Base-by-base conservation (phyloP, 805 yeast genomes). In the Saccharomyces jurei region DNA sequence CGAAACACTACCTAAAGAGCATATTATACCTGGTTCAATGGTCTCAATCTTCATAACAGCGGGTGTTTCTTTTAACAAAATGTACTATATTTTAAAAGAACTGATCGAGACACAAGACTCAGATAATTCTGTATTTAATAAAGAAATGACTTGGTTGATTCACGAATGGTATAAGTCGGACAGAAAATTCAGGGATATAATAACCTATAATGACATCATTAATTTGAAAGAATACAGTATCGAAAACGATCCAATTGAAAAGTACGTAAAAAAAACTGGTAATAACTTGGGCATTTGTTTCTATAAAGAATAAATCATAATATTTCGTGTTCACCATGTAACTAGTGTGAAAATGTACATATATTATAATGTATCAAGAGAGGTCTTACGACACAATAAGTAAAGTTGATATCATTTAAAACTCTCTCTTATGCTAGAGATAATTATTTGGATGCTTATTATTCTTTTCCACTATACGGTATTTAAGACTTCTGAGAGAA, bases 91-190 rank as follows among this genome's bases (percentile, higher is more conserved):
- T 27, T 66, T 87, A 63, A 83, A 77, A 61, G 84, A 82, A 32
- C 67, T 86, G 52, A 78, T 85, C 57, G 89, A 83, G 56, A 79
- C 84, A 46, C 77, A 79, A 36, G 86, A 82, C 60, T 63, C 75
- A n/a, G 77, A 77, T 57, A 70, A 75, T 13, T 78, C 78, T 1
- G 58, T 67, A 22, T 83, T 81, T 60, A 76, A 77, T 54, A 71
- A 71, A 54, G 91, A 86, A 66, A 81, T 86, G 83, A 68, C 75
- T 4, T 81, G 81, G 69, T 73, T 87, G 65, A 81, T 87, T 54
- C 76, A 83, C 62, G 74, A 67, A 26, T 87, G 94, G 94, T 86
- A 82, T 67, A 69, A 76, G 49, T 75, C 76, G 36, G 92, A 87
- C 61, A 79, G 83, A 62, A 80, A 77, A 61, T 71, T 87, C 58